Evolutionary conservation across 495 filamentous ascomycete species (phyloP), one percentile per base, ranked within the genome.

Genomic region (Haplographium delicatum): DNA sequence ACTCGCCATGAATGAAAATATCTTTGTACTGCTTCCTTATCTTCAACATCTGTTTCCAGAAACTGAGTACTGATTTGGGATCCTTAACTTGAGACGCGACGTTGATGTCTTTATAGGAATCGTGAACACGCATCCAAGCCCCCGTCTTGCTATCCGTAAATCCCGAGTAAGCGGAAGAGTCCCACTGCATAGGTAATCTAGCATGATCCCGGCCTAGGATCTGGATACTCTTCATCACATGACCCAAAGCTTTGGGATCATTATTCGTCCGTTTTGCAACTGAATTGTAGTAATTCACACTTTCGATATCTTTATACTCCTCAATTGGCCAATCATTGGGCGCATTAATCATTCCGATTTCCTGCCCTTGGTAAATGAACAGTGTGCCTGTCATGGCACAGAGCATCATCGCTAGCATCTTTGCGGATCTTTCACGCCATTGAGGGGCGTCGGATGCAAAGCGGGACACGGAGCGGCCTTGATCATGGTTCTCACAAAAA

Each of bases 281-380:
- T 61, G 72, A 63, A 25, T 73, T 57, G 69, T 80, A 85, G 44
- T 83, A 83, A 54, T 82, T 85, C 3, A 81, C 61, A 25, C 77
- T 79, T 55, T 87, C 86, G 44, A 88, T 74, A 56, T 90, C 86
- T 54, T 82, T 80, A 64, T 84, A 89, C 46, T 86, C 77, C 11
- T 79, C 75, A 20, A 86, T 81, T 0, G 62, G 67, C 85, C 85
- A 89, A 15, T 68, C 56, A 3, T 59, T 51, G 0, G 86, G 84
- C 20, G 85, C 74, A 59, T 90, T 89, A 26, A 74, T 72, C 80
- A 88, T 88, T 1, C 84, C 86, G 13, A 90, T 65, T 54, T 91
- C 86, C 57, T 91, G 83, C 7, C 86, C 86, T 56, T 90, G 84
- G 53, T 86, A 89, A 4, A 89, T 59, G 60, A 85, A 90, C 1